Evolutionary conservation across 1,284 basidiomycete genomes (phyloP).

Genomic region (Puccinia hordei): DNA sequence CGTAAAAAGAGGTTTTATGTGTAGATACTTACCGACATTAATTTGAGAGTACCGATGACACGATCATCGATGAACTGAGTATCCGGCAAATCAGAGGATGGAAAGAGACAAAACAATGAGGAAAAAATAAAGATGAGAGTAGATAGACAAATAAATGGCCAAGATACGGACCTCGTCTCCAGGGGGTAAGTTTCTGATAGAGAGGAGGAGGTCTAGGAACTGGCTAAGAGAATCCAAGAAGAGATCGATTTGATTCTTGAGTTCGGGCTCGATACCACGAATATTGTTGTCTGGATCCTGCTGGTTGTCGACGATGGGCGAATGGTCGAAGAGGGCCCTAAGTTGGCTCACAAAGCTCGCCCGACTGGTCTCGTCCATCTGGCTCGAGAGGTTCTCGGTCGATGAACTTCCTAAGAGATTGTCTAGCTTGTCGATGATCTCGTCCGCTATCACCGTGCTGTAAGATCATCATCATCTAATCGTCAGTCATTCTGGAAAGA

Average conservation of each 20-base stretch:
- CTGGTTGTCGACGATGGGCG: slow-evolving; percentile 59
- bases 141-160: no score
- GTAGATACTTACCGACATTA: slow-evolving; percentile 84
- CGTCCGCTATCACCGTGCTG: slow-evolving; percentile 70
- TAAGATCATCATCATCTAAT: slow-evolving; percentile 51
- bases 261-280: no score
- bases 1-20: no score
- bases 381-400: slow-evolving; percentile 67
- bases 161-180: slow-evolving; percentile 72
- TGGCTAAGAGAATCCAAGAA: slow-evolving; percentile 89
- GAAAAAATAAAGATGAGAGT: slow-evolving; percentile 39
- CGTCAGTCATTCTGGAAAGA: no score
- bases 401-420: slow-evolving; percentile 76
- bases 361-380: slow-evolving; percentile 58
- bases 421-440: slow-evolving; percentile 91
- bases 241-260: slow-evolving; percentile 68
- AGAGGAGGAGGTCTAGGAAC: slow-evolving; percentile 90
- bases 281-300: background rate
- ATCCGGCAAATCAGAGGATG: background rate
- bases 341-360: slow-evolving; percentile 94
- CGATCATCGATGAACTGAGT: slow-evolving; percentile 79
- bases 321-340: slow-evolving; percentile 77
- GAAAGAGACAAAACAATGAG: background rate
- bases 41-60: slow-evolving; percentile 82
- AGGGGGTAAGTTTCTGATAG: slow-evolving; percentile 86